A percentile compares a stretch with the other conserved stretches of the same genome.
Conservation (phyloP, 495 filamentous ascomycete genomes). For the Amorphotheca resinae region DNA sequence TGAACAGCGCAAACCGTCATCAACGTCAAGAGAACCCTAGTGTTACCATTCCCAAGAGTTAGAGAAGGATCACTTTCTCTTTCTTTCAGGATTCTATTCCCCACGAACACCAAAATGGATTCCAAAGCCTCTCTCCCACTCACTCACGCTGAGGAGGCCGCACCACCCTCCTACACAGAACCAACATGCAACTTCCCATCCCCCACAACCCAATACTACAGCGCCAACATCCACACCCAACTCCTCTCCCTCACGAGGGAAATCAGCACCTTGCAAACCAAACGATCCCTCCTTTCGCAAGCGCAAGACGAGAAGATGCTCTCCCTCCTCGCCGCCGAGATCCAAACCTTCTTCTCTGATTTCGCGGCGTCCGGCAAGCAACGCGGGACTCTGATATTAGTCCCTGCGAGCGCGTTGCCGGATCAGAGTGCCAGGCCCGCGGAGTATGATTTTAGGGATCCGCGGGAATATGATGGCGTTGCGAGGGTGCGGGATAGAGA, state of each 20-base stretch:
- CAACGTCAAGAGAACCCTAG: no score
- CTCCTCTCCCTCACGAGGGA: slow-evolving; percentile 9
- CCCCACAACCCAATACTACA: slow-evolving; percentile 13
- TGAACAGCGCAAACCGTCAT: no score
- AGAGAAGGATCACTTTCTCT: no score
- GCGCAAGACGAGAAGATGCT: slow-evolving; percentile 17
- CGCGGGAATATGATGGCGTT: slow-evolving; percentile 10
- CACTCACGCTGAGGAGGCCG: slow-evolving; percentile 2
- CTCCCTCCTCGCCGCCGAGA: slow-evolving; percentile 15
- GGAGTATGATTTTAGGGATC: slow-evolving; percentile 12
- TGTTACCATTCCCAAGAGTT: no score
- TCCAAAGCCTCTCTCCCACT: slow-evolving; percentile 1
- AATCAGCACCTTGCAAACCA: slow-evolving; percentile 10
- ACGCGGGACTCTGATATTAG: slow-evolving; percentile 15
- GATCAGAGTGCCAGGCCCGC: slow-evolving; percentile 14
- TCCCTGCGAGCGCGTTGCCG: slow-evolving; percentile 9
- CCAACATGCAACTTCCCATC: background rate
- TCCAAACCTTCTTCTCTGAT: slow-evolving; percentile 17
- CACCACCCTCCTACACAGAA: slow-evolving; percentile 16
- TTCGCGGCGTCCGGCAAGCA: slow-evolving; percentile 13
- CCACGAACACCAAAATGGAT: slow-evolving; percentile 7
- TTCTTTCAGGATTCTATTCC: no score
- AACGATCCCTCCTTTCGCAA: slow-evolving; percentile 11
- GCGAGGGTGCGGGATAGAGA: slow-evolving; percentile 12
- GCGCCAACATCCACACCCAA: slow-evolving; percentile 13